These are phyloP conservation scores for Strigomonas galati DNA, from an alignment of 208 protist species.

Conservation along the genomic window DNA sequence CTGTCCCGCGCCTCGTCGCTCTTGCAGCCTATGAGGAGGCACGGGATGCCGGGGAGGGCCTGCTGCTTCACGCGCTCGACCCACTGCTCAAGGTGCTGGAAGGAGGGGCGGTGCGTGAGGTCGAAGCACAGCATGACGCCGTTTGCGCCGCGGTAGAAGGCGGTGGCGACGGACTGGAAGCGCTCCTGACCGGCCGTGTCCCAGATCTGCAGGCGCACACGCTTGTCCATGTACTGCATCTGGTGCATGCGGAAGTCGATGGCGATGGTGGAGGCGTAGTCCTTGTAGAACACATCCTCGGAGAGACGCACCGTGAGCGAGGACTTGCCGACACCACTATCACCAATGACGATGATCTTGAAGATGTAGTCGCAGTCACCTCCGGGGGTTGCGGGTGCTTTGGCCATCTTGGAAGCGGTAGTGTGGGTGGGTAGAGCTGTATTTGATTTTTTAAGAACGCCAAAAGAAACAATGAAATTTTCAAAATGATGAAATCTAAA, in stretches of 20 bases:
- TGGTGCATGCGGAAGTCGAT: slow-evolving; percentile 91
- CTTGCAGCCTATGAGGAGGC: slow-evolving; percentile 97
- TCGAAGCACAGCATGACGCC: slow-evolving; percentile 97
- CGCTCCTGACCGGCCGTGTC: slow-evolving; percentile 92
- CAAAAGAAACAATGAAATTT: not conserved
- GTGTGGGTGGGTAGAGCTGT: no score
- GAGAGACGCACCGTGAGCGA: slow-evolving; percentile 89
- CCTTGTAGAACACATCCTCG: slow-evolving; percentile 91
- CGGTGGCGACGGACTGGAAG: slow-evolving; percentile 89
- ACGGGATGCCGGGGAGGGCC: slow-evolving; percentile 89
- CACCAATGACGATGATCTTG: slow-evolving; percentile 92
- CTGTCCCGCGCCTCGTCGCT: slow-evolving; percentile 88
- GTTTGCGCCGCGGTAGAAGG: slow-evolving; percentile 92
- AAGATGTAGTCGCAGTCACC: slow-evolving; percentile 95
- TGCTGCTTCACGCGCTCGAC: slow-evolving; percentile 95
- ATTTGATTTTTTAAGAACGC: not conserved
- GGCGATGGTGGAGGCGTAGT: slow-evolving; percentile 86
- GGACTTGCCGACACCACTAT: slow-evolving; percentile 91
- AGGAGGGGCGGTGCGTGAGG: slow-evolving; percentile 96
- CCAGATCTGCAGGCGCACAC: slow-evolving; percentile 91
- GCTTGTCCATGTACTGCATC: slow-evolving; percentile 90
- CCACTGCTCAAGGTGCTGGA: slow-evolving; percentile 96
- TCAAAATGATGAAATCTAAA: no score
- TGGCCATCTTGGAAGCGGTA: slow-evolving; percentile 15
- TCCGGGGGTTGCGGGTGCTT: slow-evolving; percentile 34